Base-by-base conservation (phyloP, 345 rosid genomes). In the Populus davidiana region DNA sequence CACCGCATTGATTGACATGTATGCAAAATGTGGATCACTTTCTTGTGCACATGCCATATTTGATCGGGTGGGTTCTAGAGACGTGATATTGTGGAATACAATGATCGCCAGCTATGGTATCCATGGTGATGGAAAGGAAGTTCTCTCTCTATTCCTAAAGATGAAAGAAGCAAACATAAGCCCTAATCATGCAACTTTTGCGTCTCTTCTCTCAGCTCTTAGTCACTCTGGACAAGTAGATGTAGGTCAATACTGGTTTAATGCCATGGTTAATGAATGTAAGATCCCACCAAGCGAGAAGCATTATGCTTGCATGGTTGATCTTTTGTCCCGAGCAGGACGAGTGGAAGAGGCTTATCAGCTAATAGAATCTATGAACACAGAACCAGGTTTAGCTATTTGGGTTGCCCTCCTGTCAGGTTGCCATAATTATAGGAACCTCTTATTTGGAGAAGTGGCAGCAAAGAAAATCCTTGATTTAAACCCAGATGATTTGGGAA, bases 401-500 rank as follows among this genome's bases (percentile, higher is more conserved):
- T 93, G 93, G 98, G 98, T 83, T 69, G 86, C 98, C 68, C 93
- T 93, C 77, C 85, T 91, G 64, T 91, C 98, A 9, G 98, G 97
- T 75, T 91, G 98, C 80, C 80, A 80, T 63, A 93, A 81, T 56
- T 87, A 85, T 54, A 79, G 88, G 81, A 88, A 88, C 38, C 72
- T 83, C 20, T 73, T 70, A 6, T 82, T 87, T 61, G 97, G 98
- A 29, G 90, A 90, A 65, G 83, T 83, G 41, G 94, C 88, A 11
- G 92, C 92, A 49, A 80, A 83, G 76, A 89, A 86, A 83, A 81
- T 91, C 69, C 89, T 93, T 0, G 75, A 87, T 79, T 70, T 85
- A 69, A 87, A 83, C 79, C 90, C 92, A 1, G 91, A 86, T 73
- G 91, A 83, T 69, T 71, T 75, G 23, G 98, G 98, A 71, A 74